Conservation (phyloP, 495 filamentous ascomycete species). For the Xylaria longipes region DNA sequence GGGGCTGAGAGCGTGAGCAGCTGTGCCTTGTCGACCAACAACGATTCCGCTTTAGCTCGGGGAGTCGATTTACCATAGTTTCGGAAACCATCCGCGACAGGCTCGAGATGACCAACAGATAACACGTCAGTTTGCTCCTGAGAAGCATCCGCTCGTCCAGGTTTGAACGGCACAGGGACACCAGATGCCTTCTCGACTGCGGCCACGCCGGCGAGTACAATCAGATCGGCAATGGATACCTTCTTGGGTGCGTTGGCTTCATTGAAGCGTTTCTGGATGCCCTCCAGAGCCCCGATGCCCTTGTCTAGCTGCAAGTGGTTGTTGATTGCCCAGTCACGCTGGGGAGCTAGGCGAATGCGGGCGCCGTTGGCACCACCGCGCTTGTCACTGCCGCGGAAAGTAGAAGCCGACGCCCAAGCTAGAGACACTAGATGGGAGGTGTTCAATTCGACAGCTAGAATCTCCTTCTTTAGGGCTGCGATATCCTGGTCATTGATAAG, state of each 20-base stretch:
- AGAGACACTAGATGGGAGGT: conserved; percentile 62
- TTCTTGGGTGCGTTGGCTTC: conserved; percentile 61
- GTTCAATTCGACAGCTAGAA: conserved; percentile 62
- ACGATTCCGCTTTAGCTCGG: conserved; percentile 67
- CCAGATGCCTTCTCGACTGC: conserved; percentile 73
- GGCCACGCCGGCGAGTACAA: conserved; percentile 71
- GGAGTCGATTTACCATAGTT: conserved; percentile 68
- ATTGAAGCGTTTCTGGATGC: conserved; percentile 68
- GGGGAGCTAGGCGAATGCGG: conserved; percentile 72
- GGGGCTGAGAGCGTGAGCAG: conserved; percentile 71
- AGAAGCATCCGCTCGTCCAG: conserved; percentile 57
- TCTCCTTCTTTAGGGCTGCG: conserved; percentile 66
- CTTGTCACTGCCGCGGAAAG: conserved; percentile 78
- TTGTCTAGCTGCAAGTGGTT: conserved; percentile 64
- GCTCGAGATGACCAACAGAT: conserved; percentile 67
- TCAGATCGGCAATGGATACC: conserved; percentile 73
- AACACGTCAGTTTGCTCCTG: conserved; percentile 69
- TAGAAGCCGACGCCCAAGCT: conserved; percentile 73
- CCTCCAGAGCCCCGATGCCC: conserved; percentile 64
- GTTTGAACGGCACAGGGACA: conserved; percentile 52
- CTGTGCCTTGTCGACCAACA: conserved; percentile 70
- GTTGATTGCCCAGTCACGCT: conserved; percentile 72
- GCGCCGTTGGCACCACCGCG: conserved; percentile 78
- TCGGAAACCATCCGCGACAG: conserved; percentile 72
- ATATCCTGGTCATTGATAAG: conserved; percentile 65